These are phyloP conservation scores for Fonsecaea nubica DNA, from an alignment of 2,329 filamentous ascomycete species.

Conservation along the genomic window DNA sequence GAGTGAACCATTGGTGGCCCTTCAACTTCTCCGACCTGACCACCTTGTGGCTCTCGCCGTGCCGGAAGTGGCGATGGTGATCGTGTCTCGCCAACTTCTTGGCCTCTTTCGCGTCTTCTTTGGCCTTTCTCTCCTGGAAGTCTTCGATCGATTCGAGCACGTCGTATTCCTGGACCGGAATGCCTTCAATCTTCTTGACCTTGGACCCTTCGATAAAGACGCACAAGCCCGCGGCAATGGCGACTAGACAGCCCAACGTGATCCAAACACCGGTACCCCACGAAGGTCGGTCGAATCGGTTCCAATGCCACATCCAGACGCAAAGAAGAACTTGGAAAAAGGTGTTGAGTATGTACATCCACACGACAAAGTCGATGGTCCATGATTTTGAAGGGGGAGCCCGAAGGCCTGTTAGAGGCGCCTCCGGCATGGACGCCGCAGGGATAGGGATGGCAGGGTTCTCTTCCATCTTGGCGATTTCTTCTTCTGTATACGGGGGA, in stretches of 20 bases:
- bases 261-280: slow-evolving; percentile 85
- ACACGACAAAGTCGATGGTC: slow-evolving; percentile 81
- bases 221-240: slow-evolving; percentile 71
- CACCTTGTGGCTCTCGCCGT: slow-evolving; percentile 23
- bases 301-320: slow-evolving; percentile 83
- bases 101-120: slow-evolving; percentile 36
- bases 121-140: slow-evolving; percentile 35
- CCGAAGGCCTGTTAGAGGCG: slow-evolving; percentile 73
- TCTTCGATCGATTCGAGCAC: slow-evolving; percentile 42
- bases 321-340: slow-evolving; percentile 75
- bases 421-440: slow-evolving; percentile 65
- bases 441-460: slow-evolving; percentile 68
- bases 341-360: slow-evolving; percentile 79
- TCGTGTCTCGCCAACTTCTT: slow-evolving; percentile 31
- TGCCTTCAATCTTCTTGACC: slow-evolving; percentile 74
- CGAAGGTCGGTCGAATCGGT: slow-evolving; percentile 73
- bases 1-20: slow-evolving; percentile 37
- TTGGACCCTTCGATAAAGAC: slow-evolving; percentile 74
- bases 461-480: slow-evolving; percentile 59
- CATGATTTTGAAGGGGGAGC: slow-evolving; percentile 71
- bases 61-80: slow-evolving; percentile 23
- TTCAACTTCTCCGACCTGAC: slow-evolving; percentile 36
- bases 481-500: slow-evolving; percentile 49
- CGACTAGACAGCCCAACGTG: slow-evolving; percentile 72
- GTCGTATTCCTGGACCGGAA: slow-evolving; percentile 66